Percentiles rank a stretch among this genome's conserved stretches.
phyloP scores from a whole-genome alignment of 805 yeast species.

The Torulaspora gathmanii region DNA sequence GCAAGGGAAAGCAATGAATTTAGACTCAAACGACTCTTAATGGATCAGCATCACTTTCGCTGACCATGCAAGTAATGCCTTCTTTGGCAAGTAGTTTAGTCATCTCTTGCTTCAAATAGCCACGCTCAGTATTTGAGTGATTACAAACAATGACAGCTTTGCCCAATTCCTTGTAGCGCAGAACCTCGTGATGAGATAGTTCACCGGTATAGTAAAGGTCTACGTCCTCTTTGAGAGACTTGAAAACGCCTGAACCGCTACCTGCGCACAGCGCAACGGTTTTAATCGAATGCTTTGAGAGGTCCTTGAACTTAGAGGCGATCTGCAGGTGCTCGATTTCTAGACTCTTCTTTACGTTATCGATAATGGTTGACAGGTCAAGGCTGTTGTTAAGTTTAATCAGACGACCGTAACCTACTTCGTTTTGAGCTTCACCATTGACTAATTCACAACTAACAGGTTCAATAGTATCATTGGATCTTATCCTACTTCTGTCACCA shows the following conservation, averaged over 20 bases:
- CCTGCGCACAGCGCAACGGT: conserved; percentile 92
- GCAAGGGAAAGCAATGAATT: conserved; percentile 1
- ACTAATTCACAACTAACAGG: conserved; percentile 27
- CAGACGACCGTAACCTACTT: conserved; percentile 80
- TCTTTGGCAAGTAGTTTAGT: conserved; percentile 43
- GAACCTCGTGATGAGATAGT: conserved; percentile 86
- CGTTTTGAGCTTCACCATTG: conserved; percentile 32
- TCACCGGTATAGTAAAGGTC: conserved; percentile 90
- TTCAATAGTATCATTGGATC: conserved; percentile 25
- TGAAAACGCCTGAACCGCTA: conserved; percentile 76
- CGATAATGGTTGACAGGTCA: conserved; percentile 43
- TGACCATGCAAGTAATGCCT: conserved; percentile 45
- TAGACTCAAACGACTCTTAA: conserved; percentile 27
- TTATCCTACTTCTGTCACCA: conserved; percentile 15
- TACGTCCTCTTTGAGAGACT: conserved; percentile 41
- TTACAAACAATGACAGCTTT: conserved; percentile 71
- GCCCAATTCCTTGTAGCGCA: conserved; percentile 66
- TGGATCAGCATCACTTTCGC: conserved; percentile 65
- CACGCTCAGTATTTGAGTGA: conserved; percentile 91
- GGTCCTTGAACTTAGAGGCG: conserved; percentile 37
- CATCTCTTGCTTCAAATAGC: conserved; percentile 57
- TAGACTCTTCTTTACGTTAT: conserved; percentile 50
- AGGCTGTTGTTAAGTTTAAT: conserved; percentile 46
- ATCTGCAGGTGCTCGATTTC: conserved; percentile 58
- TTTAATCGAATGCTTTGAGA: conserved; percentile 37